Conservation (phyloP, 805 yeast genomes). For the Teunomyces gatunensis region DNA sequence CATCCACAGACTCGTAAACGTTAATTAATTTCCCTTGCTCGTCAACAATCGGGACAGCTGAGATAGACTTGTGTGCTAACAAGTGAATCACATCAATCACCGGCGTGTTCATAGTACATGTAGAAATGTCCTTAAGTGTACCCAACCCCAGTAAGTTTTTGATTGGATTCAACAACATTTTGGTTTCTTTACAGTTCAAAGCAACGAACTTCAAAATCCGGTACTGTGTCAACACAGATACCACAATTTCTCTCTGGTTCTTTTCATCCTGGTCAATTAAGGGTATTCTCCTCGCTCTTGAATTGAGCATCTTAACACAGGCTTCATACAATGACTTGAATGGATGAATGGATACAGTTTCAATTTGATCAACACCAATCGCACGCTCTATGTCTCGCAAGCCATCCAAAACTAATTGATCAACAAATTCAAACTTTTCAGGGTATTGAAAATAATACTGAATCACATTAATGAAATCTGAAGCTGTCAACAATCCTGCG, state of each 20-base stretch:
- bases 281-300: slow-evolving; percentile 91
- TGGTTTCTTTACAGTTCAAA: slow-evolving; percentile 91
- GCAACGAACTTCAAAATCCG: slow-evolving; percentile 94
- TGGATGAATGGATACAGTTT: slow-evolving; percentile 86
- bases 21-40: slow-evolving; percentile 66
- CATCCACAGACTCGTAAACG: slow-evolving; percentile 95
- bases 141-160: slow-evolving; percentile 67
- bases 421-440: slow-evolving; percentile 83
- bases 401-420: slow-evolving; percentile 80
- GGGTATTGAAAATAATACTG: slow-evolving; percentile 91
- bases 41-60: slow-evolving; percentile 92
- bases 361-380: slow-evolving; percentile 82
- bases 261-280: slow-evolving; percentile 91
- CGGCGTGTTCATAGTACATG: slow-evolving; percentile 87
- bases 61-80: slow-evolving; percentile 74
- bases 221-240: slow-evolving; percentile 92
- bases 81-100: slow-evolving; percentile 89
- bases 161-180: slow-evolving; percentile 74
- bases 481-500: slow-evolving; percentile 90
- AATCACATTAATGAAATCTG: slow-evolving; percentile 91
- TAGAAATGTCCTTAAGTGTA: slow-evolving; percentile 51
- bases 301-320: slow-evolving; percentile 83
- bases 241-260: slow-evolving; percentile 90
- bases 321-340: slow-evolving; percentile 88
- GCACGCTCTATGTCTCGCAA: slow-evolving; percentile 82